These are phyloP conservation scores for Ogataea hybrid DNA, from an alignment of 1,139 yeast species.

Conservation along the genomic window DNA sequence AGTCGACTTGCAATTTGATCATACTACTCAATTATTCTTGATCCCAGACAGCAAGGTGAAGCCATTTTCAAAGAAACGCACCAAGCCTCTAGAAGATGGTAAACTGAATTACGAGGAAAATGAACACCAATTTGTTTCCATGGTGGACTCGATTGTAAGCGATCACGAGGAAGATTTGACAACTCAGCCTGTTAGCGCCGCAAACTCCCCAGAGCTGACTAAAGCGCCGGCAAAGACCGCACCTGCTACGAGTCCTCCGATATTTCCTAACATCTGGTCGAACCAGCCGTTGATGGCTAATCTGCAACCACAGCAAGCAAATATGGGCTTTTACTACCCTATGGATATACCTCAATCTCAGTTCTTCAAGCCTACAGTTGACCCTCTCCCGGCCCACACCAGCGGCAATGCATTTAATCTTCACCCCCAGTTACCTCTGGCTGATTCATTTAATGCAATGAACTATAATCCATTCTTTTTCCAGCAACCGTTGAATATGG, in stretches of 20 bases:
- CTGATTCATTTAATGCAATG: slow-evolving; percentile 1
- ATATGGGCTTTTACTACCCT: slow-evolving; percentile 2
- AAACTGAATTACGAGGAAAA: slow-evolving; percentile 4
- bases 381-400: neutral
- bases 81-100: neutral
- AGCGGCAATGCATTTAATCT: neutral
- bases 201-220: slow-evolving; percentile 5
- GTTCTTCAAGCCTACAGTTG: neutral
- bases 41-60: slow-evolving; percentile 12
- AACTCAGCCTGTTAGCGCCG: slow-evolving; percentile 2
- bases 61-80: neutral
- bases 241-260: slow-evolving; percentile 2
- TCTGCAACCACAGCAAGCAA: slow-evolving; percentile 1
- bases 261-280: slow-evolving; percentile 16
- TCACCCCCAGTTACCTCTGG: neutral
- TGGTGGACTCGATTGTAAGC: slow-evolving; percentile 36
- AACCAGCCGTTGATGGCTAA: slow-evolving; percentile 4
- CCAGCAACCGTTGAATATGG: slow-evolving; percentile 2
- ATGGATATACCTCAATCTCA: slow-evolving; percentile 3
- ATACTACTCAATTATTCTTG: slow-evolving; percentile 17
- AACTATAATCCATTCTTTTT: slow-evolving; percentile 1
- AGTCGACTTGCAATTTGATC: slow-evolving; percentile 34
- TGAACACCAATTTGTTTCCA: slow-evolving; percentile 22
- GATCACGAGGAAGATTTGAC: slow-evolving; percentile 17
- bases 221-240: slow-evolving; percentile 1